phyloP scores from a whole-genome alignment of 2,329 filamentous ascomycete species.

The Ophiostoma himal-ulmi region DNA sequence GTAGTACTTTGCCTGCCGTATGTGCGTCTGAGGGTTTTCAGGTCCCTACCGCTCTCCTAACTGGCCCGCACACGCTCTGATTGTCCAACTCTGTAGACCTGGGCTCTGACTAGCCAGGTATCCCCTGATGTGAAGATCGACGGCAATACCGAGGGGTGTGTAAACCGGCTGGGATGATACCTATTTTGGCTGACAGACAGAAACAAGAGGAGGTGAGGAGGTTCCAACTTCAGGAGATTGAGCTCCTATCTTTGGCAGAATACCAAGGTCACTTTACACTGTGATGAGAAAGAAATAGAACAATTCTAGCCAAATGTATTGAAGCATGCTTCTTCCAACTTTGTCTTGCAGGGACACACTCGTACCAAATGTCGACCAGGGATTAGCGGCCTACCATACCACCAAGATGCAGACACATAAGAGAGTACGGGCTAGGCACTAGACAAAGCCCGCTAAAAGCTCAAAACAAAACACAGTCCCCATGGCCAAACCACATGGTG shows the following conservation, averaged over 20 bases:
- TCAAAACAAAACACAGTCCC: not conserved
- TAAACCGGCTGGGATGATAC: slow-evolving; percentile 26
- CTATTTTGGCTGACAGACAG: slow-evolving; percentile 31
- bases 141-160: slow-evolving; percentile 35
- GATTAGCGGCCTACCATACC: slow-evolving; percentile 8
- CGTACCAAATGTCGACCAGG: not conserved
- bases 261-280: slow-evolving; percentile 8
- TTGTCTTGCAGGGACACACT: slow-evolving; percentile 17
- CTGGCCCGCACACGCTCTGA: no score
- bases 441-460: slow-evolving; percentile 12
- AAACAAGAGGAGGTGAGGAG: slow-evolving; percentile 24
- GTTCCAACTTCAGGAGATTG: slow-evolving; percentile 31
- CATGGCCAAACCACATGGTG: slow-evolving; percentile 20
- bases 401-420: slow-evolving; percentile 13
- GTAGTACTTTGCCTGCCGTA: not conserved
- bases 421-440: not conserved
- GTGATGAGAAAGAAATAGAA: slow-evolving; percentile 8
- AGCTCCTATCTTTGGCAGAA: slow-evolving; percentile 26
- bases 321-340: not conserved
- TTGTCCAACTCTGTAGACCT: not conserved
- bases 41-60: not conserved
- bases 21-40: not conserved
- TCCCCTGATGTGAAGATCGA: slow-evolving; percentile 31
- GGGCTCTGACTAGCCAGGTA: not conserved
- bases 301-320: not conserved